These are phyloP conservation scores for Naganishia onofrii DNA, from an alignment of 768 basidiomycete genomes.

Conservation along the genomic window DNA sequence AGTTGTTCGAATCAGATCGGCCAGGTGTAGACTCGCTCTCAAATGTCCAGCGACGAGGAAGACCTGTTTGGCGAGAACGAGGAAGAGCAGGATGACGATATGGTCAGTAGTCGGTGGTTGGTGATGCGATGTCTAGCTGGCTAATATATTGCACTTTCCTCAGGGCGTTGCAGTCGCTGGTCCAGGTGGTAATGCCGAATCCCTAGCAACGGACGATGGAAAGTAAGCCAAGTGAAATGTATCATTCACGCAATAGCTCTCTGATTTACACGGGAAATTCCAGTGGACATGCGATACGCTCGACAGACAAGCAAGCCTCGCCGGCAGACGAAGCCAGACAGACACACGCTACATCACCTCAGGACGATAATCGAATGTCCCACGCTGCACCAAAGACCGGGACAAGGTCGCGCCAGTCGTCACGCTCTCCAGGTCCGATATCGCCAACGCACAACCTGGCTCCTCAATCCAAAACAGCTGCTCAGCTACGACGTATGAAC, in stretches of 20 bases:
- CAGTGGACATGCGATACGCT: background rate
- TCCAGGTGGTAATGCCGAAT: background rate
- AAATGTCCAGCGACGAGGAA: constrained; percentile 20
- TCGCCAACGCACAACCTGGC: constrained; percentile 3
- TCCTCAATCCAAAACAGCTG: constrained; percentile 10
- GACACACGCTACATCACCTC: background rate
- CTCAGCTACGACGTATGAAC: background rate
- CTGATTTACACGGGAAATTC: background rate
- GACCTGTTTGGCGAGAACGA: constrained; percentile 23
- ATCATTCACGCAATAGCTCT: background rate
- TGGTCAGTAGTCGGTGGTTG: constrained; percentile 4
- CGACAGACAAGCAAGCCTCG: background rate
- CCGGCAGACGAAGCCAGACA: background rate
- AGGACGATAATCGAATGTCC: background rate
- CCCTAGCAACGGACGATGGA: background rate
- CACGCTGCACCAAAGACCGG: background rate
- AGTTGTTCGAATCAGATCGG: background rate
- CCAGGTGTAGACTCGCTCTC: background rate
- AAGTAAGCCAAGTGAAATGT: background rate
- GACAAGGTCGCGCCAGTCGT: constrained; percentile 16
- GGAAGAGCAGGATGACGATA: constrained; percentile 16
- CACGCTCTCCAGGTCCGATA: background rate
- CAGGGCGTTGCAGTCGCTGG: background rate
- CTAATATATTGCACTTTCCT: background rate
- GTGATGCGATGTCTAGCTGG: background rate